These are phyloP conservation scores for Erysimum cheiri DNA, from an alignment of 441 rosid species.

Conservation along the genomic window DNA sequence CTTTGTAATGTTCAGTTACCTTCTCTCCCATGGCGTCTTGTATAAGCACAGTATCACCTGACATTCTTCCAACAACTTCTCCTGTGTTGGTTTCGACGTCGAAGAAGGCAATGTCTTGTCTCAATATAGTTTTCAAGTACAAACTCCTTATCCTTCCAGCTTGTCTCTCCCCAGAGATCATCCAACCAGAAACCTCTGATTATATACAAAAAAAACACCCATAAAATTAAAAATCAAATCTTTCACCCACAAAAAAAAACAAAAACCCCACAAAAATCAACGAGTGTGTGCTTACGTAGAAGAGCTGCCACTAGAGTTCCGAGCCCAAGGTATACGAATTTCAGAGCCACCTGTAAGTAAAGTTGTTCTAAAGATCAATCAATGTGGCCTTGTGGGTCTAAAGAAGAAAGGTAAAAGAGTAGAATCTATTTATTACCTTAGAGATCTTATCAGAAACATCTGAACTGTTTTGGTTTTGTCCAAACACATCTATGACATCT, in stretches of 20 bases:
- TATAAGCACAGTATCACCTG: constrained; percentile 16
- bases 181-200: constrained; percentile 35
- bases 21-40: constrained; percentile 45
- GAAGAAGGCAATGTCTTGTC: constrained; percentile 81
- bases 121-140: constrained; percentile 76
- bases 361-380: not conserved
- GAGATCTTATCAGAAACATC: constrained; percentile 45
- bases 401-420: constrained; percentile 4
- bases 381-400: not conserved
- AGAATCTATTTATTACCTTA: constrained; percentile 45
- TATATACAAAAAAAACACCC: not conserved
- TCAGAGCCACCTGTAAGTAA: constrained; percentile 61
- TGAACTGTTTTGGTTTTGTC: constrained; percentile 46
- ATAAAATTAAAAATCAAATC: constrained; percentile 21
- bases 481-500: constrained; percentile 50
- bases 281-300: constrained; percentile 62
- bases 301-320: constrained; percentile 69
- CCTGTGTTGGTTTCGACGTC: constrained; percentile 23
- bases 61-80: constrained; percentile 27
- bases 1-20: constrained; percentile 45
- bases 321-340: constrained; percentile 66
- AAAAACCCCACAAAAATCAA: not conserved
- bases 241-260: not conserved
- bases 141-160: constrained; percentile 56
- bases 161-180: constrained; percentile 23